phyloP scores from a whole-genome alignment of 2,329 filamentous ascomycete species.

The Biscogniauxia marginata region DNA sequence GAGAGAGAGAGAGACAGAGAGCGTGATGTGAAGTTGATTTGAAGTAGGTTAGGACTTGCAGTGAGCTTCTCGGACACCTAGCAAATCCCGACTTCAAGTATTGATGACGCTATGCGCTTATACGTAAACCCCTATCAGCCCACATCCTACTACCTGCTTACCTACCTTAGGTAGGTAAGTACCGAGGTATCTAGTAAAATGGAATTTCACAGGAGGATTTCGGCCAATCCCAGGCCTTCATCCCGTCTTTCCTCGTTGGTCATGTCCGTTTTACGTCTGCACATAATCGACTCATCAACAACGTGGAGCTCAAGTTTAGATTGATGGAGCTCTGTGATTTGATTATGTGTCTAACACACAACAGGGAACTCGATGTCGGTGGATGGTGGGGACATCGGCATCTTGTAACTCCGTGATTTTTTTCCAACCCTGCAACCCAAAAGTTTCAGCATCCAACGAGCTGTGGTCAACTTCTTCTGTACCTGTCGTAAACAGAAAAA shows the following conservation, averaged over 20 bases:
- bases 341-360: too few relatives aligned
- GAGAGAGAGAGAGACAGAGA: background rate
- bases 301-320: background rate
- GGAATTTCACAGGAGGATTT: background rate
- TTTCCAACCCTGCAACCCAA: background rate
- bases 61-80: background rate
- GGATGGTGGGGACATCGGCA: constrained; percentile 5
- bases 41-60: background rate
- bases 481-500: background rate
- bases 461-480: background rate
- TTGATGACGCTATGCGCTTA: background rate
- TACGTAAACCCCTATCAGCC: background rate
- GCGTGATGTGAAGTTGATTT: background rate
- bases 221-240: background rate
- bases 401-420: constrained; percentile 8
- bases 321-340: background rate
- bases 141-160: too few relatives aligned
- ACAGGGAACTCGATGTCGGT: too few relatives aligned
- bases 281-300: background rate
- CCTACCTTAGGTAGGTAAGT: too few relatives aligned
- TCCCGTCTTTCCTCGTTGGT: background rate
- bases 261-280: background rate
- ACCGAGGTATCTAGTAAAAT: too few relatives aligned
- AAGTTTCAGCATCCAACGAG: background rate
- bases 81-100: background rate